phyloP scores from a whole-genome alignment of 2,329 filamentous ascomycete genomes.

The Calonectria pauciramosa region DNA sequence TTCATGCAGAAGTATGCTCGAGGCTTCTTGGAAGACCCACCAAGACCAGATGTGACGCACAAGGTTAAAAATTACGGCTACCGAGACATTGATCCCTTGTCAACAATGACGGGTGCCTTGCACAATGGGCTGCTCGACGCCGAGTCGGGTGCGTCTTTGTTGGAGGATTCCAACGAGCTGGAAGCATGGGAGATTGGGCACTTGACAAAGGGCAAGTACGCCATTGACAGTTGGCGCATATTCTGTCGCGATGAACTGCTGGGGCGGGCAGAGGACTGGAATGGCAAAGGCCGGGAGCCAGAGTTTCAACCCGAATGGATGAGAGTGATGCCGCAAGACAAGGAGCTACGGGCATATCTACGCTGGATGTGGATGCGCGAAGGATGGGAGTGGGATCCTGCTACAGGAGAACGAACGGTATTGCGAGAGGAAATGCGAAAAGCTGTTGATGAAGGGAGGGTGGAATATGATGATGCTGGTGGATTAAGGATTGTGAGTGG shows the following conservation, averaged over 20 bases:
- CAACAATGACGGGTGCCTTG: not conserved
- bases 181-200: constrained; percentile 87
- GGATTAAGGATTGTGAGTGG: constrained; percentile 58
- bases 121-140: not conserved
- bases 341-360: constrained; percentile 89
- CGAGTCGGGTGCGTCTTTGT: not conserved
- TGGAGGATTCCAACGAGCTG: constrained; percentile 34
- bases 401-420: constrained; percentile 73
- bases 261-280: constrained; percentile 75
- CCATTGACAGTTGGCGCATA: constrained; percentile 91
- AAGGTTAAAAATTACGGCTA: constrained; percentile 63
- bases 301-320: constrained; percentile 91
- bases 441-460: constrained; percentile 70
- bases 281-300: constrained; percentile 65
- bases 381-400: constrained; percentile 84
- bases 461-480: constrained; percentile 68
- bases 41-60: constrained; percentile 68
- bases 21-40: constrained; percentile 76
- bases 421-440: constrained; percentile 66
- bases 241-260: constrained; percentile 88
- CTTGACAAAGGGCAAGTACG: constrained; percentile 85
- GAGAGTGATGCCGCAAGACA: constrained; percentile 84
- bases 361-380: constrained; percentile 94
- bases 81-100: constrained; percentile 47
- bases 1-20: constrained; percentile 80